A percentile compares a stretch with the other conserved stretches of the same genome.
These are phyloP conservation scores for Sporothrix luriei DNA, from an alignment of 2,329 filamentous ascomycete species.

Conservation along the genomic window DNA sequence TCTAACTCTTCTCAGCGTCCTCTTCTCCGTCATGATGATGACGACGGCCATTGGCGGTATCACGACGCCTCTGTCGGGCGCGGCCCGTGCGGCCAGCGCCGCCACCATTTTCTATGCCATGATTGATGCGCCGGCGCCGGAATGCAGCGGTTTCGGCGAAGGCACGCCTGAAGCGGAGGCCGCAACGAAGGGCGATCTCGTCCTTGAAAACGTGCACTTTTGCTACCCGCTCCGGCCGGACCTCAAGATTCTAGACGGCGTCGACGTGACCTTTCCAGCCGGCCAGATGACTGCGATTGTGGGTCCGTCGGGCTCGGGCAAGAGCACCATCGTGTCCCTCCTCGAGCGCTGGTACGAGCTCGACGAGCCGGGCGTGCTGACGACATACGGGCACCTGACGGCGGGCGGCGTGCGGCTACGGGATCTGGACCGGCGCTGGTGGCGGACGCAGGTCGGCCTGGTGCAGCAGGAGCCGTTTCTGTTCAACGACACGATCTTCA, in stretches of 20 bases:
- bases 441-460: slow-evolving; percentile 51
- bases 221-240: slow-evolving; percentile 60
- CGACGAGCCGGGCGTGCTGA: slow-evolving; percentile 38
- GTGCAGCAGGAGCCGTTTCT: slow-evolving; percentile 49
- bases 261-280: slow-evolving; percentile 58
- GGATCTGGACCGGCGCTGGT: slow-evolving; percentile 65
- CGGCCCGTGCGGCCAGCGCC: slow-evolving; percentile 57
- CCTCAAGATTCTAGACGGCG: slow-evolving; percentile 53
- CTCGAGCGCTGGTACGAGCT: slow-evolving; percentile 72
- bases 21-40: slow-evolving; percentile 62
- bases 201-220: slow-evolving; percentile 66
- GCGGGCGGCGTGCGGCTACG: slow-evolving; percentile 38
- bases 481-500: slow-evolving; percentile 53
- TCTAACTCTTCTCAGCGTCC: slow-evolving; percentile 42
- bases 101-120: slow-evolving; percentile 60
- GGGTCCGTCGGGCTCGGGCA: slow-evolving; percentile 79
- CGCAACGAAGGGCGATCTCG: slow-evolving; percentile 51
- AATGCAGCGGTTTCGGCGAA: slow-evolving; percentile 44
- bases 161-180: slow-evolving; percentile 50
- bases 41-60: slow-evolving; percentile 59
- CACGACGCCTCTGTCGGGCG: slow-evolving; percentile 58
- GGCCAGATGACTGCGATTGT: slow-evolving; percentile 79
- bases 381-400: slow-evolving; percentile 32
- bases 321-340: slow-evolving; percentile 74
- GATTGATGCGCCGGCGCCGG: slow-evolving; percentile 49